These are phyloP conservation scores for Verticillium isaacii DNA, from an alignment of 2,329 filamentous ascomycete genomes.

Conservation along the genomic window DNA sequence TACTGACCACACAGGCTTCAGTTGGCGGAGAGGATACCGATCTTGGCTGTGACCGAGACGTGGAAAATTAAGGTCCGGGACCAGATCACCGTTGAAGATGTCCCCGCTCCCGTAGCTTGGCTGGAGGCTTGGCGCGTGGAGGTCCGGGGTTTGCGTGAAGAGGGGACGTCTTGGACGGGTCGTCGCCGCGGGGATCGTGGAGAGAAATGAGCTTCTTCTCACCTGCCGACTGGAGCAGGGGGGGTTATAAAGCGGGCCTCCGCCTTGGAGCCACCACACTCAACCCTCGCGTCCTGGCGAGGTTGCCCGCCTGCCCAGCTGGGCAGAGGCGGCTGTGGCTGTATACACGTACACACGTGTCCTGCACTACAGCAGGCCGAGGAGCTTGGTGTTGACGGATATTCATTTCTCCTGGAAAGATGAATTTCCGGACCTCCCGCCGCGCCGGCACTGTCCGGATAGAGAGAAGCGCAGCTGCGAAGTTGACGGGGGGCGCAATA, in stretches of 20 bases:
- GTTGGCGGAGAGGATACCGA: neutral
- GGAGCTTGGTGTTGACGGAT: neutral
- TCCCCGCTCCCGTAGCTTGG: constrained; percentile 6
- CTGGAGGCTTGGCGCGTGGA: constrained; percentile 4
- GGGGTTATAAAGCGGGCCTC: neutral
- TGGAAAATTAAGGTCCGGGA: constrained; percentile 9
- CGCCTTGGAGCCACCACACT: neutral
- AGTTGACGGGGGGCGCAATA: neutral
- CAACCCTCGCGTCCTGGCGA: neutral
- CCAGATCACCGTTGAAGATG: constrained; percentile 4
- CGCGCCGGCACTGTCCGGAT: neutral
- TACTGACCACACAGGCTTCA: neutral
- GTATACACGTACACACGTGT: neutral
- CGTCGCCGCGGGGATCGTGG: neutral
- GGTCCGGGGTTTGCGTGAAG: neutral
- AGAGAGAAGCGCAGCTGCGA: neutral
- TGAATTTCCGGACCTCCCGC: neutral
- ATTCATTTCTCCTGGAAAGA: neutral
- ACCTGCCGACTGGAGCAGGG: neutral
- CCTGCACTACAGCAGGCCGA: neutral
- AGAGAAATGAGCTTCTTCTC: neutral
- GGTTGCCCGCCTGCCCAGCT: neutral
- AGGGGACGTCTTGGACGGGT: neutral
- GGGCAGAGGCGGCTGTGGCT: neutral
- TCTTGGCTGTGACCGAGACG: constrained; percentile 5